phyloP scores from a whole-genome alignment of 177 flowering plant genomes.

The Vitis hybrid region DNA sequence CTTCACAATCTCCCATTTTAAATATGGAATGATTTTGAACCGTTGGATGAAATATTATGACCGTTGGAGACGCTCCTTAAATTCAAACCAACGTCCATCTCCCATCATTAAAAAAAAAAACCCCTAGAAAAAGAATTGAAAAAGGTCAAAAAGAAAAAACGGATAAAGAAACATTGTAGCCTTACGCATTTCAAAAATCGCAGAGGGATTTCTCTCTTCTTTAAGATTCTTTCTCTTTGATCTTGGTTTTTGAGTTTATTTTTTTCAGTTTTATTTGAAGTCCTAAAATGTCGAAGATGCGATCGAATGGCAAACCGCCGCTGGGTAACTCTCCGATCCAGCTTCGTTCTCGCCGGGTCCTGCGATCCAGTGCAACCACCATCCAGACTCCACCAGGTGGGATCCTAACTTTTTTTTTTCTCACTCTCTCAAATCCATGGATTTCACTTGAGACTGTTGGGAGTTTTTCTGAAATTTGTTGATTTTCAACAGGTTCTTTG shows the following conservation, averaged over 20 bases:
- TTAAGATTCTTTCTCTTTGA: background rate
- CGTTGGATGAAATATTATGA: conserved; percentile 24
- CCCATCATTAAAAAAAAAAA: background rate
- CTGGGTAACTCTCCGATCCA: conserved; percentile 57
- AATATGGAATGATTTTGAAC: conserved; percentile 9
- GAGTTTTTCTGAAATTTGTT: background rate
- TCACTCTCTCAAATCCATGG: background rate
- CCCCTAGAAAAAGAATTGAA: background rate
- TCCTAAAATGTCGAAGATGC: conserved; percentile 45
- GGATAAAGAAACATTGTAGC: background rate
- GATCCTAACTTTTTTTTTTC: conserved; percentile 1
- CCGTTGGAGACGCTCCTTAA: conserved; percentile 30
- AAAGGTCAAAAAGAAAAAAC: background rate
- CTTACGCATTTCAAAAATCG: too few relatives aligned
- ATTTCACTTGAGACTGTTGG: background rate
- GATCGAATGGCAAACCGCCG: conserved; percentile 61
- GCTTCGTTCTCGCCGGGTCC: conserved; percentile 49
- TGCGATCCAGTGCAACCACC: conserved; percentile 34
- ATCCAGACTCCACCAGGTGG: conserved; percentile 55
- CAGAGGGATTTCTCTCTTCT: too few relatives aligned
- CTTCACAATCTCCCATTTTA: background rate
- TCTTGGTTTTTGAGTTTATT: background rate
- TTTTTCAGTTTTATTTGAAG: background rate
- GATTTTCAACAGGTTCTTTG: conserved; percentile 37
- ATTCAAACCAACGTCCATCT: background rate